Evolutionary conservation across 768 basidiomycete species (phyloP), one percentile per base, ranked within the genome.

Genomic region (Terana coerulea): DNA sequence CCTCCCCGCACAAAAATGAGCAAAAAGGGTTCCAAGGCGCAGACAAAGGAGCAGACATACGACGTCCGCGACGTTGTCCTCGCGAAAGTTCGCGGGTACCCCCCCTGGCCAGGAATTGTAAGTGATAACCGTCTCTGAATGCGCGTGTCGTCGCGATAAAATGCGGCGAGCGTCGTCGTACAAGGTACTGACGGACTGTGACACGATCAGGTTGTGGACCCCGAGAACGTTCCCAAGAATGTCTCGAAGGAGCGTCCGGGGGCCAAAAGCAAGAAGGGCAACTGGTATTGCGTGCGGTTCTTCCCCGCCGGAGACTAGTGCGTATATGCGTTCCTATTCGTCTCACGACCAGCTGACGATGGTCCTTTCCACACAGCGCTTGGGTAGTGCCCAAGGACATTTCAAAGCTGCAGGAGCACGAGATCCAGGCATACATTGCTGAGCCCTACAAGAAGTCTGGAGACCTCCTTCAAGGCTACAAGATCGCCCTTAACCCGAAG

Each of bases 221-320:
- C 87, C 0, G 79, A 81, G 6, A 67, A 60, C 2, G 83, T 89
- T 0, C 86, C 88, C 19, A 57, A 72, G 15, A 57, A 53, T 2
- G 93, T 98, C 5, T 58, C 69, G 46, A 80, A 74, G 58, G 87
- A 90, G 64, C 86, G 86, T 17, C 92, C 95, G 9, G 59, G 61
- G 52, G 59, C 55, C 29, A 66, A 70, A 3, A 76, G 74, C 60
- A 88, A 86, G 70, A 94, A 89, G 69, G 72, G 79, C 9, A 73
- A 72, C 11, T 86, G 83, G 58, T 86, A 89, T 69, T 83, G 82
- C 56, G 78, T 85, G 28, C 76, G 86, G 57, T 99, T 95, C 79
- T 98, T 97, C 79, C 94, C 97, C 4, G 80, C 79, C 25, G 94
- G 90, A 46, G 95, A 98, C 70, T 90, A 85, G 97, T 98, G 62